Evolutionary conservation across 371 early-diverging fungal genomes (phyloP).

Genomic region (Mortierella sp.): DNA sequence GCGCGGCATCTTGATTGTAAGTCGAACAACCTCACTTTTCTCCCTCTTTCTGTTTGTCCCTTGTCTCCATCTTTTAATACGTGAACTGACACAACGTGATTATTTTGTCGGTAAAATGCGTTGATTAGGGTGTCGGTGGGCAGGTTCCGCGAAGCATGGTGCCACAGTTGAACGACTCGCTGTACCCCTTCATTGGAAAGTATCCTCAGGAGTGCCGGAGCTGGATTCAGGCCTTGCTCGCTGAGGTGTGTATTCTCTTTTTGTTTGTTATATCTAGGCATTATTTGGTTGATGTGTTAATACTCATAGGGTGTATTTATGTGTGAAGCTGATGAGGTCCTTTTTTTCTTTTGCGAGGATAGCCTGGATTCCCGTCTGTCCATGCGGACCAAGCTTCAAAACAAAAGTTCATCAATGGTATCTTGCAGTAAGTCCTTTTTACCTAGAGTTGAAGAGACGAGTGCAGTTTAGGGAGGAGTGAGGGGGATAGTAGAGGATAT

Average conservation of each 20-base stretch:
- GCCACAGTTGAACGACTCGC: constrained; percentile 70
- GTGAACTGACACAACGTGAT: background rate
- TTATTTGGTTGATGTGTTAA: too few relatives aligned
- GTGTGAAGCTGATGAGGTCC: background rate
- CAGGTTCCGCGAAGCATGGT: constrained; percentile 79
- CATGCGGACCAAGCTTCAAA: constrained; percentile 68
- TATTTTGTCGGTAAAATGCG: background rate
- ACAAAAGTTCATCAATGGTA: constrained; percentile 71
- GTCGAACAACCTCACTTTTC: constrained; percentile 3
- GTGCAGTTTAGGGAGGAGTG: background rate
- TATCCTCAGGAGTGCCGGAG: constrained; percentile 65
- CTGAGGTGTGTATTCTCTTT: constrained; percentile 59
- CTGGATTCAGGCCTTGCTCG: constrained; percentile 71
- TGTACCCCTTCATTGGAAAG: constrained; percentile 72
- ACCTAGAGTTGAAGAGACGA: background rate
- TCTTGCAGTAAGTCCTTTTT: constrained; percentile 64
- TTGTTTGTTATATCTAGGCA: background rate
- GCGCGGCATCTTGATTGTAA: constrained; percentile 68
- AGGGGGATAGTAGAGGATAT: background rate
- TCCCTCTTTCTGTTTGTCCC: constrained; percentile 7
- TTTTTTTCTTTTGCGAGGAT: constrained; percentile 8
- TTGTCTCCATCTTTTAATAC: background rate
- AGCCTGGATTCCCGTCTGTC: constrained; percentile 77
- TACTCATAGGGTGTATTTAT: background rate
- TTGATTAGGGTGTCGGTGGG: constrained; percentile 75